Base-by-base conservation (phyloP, 2,329 filamentous ascomycete species). In the Alternaria rosae region DNA sequence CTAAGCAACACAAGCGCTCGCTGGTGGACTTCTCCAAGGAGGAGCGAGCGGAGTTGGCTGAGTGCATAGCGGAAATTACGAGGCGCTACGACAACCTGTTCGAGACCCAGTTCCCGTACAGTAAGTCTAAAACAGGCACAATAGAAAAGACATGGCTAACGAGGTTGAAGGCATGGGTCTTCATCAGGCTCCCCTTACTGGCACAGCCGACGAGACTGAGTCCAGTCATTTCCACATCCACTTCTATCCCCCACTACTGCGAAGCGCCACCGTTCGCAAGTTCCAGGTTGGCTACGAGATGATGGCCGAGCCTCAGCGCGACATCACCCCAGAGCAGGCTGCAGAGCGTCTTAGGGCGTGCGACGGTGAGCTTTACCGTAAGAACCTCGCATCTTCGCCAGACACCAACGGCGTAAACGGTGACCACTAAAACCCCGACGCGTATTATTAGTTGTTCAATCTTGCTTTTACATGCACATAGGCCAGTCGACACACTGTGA, bases 261-360 rank as follows among this genome's bases (percentile, higher is more conserved):
- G 95, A 59, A 97, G 93, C 48, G 94, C 95, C 3, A 97, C 93
- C 0, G 94, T 99, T 48, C 89, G 92, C 70, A 99, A 99, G 82
- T 99, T 98, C 82, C 81, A 98, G 54, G 95, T 99, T 32, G 95
- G 95, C 66, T 98, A 97, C 78, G 95, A 99, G 82, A 86, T 99
- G 81, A 88, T 99, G 88, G 95, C 92, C 2, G 95, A 99, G 82
- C 94, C 95, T n/a, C 95, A 99, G 81, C 88, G 95, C 61, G 95
- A 99, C 78, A 98, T 99, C 73, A 99, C 95, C 0, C 94, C 95
- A 0, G 95, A 99, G 81, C 95, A 98, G 81, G 95, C 95, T 2
- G 91, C 95, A 13, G 89, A 88, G 25, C 88, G 89, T 52, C 82
- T 99, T 62, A 87, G 91, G 67, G 85, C 85, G 60, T 94, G 93